phyloP scores from a whole-genome alignment of 2,329 filamentous ascomycete genomes.

The Curvularia spicifera region DNA sequence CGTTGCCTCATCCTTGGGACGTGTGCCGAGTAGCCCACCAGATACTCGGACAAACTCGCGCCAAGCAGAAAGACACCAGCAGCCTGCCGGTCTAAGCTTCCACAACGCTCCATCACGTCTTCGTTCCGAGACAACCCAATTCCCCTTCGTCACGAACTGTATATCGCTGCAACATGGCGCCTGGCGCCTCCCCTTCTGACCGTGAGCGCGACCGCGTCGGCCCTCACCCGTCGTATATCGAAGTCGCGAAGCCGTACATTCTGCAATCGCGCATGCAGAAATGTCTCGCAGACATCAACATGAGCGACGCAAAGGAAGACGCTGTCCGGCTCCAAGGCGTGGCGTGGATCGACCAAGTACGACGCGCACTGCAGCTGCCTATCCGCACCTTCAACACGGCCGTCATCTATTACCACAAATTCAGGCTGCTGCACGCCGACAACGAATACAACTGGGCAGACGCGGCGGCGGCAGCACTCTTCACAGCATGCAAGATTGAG shows the following conservation, averaged over 20 bases:
- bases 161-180: conserved; percentile 33
- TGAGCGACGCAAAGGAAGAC: conserved; percentile 80
- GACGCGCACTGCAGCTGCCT: conserved; percentile 79
- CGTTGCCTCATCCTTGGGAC: neutral
- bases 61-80: neutral
- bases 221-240: conserved; percentile 68
- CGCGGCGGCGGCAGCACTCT: conserved; percentile 84
- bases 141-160: neutral
- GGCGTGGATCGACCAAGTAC: conserved; percentile 84
- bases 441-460: conserved; percentile 84
- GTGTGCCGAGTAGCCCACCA: neutral
- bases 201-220: conserved; percentile 46
- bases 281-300: conserved; percentile 71
- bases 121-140: neutral
- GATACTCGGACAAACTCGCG: neutral
- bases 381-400: conserved; percentile 92
- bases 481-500: conserved; percentile 95
- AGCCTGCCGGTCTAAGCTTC: neutral
- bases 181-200: conserved; percentile 35
- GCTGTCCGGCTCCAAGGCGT: conserved; percentile 83
- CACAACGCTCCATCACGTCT: neutral
- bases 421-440: conserved; percentile 83
- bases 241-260: conserved; percentile 75
- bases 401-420: conserved; percentile 91
- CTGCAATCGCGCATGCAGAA: conserved; percentile 81